These are phyloP conservation scores for Sporothrix dimorphospora DNA, from an alignment of 2,329 filamentous ascomycete species.

Conservation along the genomic window DNA sequence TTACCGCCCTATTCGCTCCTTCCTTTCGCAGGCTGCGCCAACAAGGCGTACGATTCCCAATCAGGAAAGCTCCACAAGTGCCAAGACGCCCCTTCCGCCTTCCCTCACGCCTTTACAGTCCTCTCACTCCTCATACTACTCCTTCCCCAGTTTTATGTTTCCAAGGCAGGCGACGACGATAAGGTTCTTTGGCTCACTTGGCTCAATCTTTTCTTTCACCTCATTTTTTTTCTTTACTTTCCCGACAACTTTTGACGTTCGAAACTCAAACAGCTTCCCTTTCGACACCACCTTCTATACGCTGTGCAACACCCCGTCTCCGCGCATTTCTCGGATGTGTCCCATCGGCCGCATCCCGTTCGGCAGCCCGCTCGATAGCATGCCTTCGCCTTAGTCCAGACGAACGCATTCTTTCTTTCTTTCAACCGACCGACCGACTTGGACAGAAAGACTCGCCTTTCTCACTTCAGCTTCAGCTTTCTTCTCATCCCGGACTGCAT, in stretches of 20 bases:
- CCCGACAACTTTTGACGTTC: not conserved
- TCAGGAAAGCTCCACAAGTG: slow-evolving; percentile 15
- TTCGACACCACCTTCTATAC: not conserved
- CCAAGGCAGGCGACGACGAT: slow-evolving; percentile 21
- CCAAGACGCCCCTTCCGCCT: slow-evolving; percentile 9
- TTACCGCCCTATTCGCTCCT: slow-evolving; percentile 1
- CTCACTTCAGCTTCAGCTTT: no score
- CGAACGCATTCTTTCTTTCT: not conserved
- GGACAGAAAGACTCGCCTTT: not conserved
- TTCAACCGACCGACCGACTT: not conserved
- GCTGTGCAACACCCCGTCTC: not conserved
- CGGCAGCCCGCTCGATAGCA: slow-evolving; percentile 25
- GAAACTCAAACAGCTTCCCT: not conserved
- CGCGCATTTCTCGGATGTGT: not conserved
- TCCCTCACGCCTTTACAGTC: not conserved
- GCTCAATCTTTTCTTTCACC: not conserved
- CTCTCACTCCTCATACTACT: not conserved
- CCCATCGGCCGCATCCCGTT: slow-evolving; percentile 6
- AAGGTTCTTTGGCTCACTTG: slow-evolving; percentile 8
- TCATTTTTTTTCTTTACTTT: not conserved
- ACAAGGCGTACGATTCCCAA: not conserved
- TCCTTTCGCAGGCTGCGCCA: slow-evolving; percentile 3
- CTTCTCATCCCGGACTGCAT: not conserved
- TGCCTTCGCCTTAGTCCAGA: slow-evolving; percentile 23
- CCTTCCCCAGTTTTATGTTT: slow-evolving; percentile 17